Conservation (phyloP, 768 basidiomycete species). For the Leccinum incarnatum region DNA sequence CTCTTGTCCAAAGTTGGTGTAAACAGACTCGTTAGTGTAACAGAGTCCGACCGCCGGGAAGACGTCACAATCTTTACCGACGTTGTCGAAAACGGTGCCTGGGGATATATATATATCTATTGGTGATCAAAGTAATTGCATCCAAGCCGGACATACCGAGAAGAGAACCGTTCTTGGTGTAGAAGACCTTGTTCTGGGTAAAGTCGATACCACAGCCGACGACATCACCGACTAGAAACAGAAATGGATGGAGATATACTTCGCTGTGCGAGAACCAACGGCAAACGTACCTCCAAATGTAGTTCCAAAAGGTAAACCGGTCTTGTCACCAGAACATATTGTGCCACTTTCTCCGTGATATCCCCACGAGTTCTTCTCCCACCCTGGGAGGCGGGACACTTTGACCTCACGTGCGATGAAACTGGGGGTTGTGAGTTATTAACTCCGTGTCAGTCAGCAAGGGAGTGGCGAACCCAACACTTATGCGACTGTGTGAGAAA, state of each 20-base stretch:
- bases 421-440: slow-evolving; percentile 36
- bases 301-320: slow-evolving; percentile 71
- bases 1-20: slow-evolving; percentile 85
- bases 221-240: slow-evolving; percentile 67
- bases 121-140: slow-evolving; percentile 9
- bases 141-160: slow-evolving; percentile 45
- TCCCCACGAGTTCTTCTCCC: slow-evolving; percentile 86
- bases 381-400: slow-evolving; percentile 77
- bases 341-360: slow-evolving; percentile 91
- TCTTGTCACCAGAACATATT: slow-evolving; percentile 70
- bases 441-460: background rate
- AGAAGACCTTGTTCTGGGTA: slow-evolving; percentile 75
- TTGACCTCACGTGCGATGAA: slow-evolving; percentile 66
- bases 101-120: background rate
- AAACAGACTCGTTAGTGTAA: slow-evolving; percentile 71
- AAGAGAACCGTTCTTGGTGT: slow-evolving; percentile 81
- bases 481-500: slow-evolving; percentile 57
- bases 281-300: slow-evolving; percentile 70
- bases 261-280: background rate
- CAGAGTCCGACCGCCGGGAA: slow-evolving; percentile 91
- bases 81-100: slow-evolving; percentile 72
- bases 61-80: slow-evolving; percentile 62
- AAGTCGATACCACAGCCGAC: slow-evolving; percentile 95
- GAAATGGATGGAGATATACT: slow-evolving; percentile 5
- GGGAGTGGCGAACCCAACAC: slow-evolving; percentile 60